Base-by-base conservation (phyloP, 352 stramenopile species). In the Globisporangium takayamanum region DNA sequence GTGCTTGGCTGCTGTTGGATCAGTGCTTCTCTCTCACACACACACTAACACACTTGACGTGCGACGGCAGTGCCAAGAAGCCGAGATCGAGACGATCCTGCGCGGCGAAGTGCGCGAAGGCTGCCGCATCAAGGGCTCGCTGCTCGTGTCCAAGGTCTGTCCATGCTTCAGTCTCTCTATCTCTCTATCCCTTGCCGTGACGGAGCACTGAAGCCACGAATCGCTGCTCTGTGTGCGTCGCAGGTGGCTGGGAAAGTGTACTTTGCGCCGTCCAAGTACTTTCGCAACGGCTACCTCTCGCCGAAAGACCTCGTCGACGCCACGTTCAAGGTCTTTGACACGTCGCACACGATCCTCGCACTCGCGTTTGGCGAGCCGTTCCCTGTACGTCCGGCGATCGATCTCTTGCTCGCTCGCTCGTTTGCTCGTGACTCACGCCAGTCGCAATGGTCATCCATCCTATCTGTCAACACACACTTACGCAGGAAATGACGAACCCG, bases 181-280 rank as follows among this genome's bases (percentile, higher is more conserved):
- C 42, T 58, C 16, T 11, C 36, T 11, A 7, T 49, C 3, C 46
- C 10, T 52, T 20, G 5, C 15, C n/a, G 33, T 30, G 22, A 11
- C 8, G 25, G 30, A 30, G 46, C 15, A 22, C 45, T 45, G 12
- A 28, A 18, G 5, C 45, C 10, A 22, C 22, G 22, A 22, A 22
- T 22, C 22, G 22, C 22, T 22, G 22, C 45, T 50, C 45, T 25
- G 22, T 28, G 45, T 47, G 16, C 42, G 45, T 18, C 26, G 3
- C 33, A 92, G 83, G 84, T 91, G 37, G 79, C 80, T 16, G 84
- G 81, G 14, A 87, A 82, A 50, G 55, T 94, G 16, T 92, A 90
- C 61, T 94, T 94, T 59, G 84, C 84, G 54, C 84, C 84, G 25
- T 88, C 81, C 55, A 91, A 89, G 67, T 86, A 85, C 64, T 92